Evolutionary conservation across 768 basidiomycete genomes (phyloP).

Genomic region (Psilocybe cubensis): DNA sequence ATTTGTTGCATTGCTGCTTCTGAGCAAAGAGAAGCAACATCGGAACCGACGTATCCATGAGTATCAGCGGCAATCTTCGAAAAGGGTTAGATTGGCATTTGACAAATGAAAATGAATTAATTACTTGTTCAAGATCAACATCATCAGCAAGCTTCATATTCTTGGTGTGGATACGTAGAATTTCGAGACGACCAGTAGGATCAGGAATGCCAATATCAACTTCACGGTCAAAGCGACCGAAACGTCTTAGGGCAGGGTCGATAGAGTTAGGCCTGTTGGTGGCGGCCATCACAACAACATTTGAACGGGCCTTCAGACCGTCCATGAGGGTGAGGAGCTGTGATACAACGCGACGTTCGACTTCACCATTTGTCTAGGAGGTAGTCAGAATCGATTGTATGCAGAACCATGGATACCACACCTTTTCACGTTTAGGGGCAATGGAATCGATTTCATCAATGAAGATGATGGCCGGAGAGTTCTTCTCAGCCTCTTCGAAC

Average conservation of each 20-base stretch:
- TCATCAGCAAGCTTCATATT: constrained; percentile 99
- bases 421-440: constrained; percentile 99
- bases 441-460: constrained; percentile 99
- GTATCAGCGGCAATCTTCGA: constrained; percentile 95
- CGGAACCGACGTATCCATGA: constrained; percentile 99
- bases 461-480: constrained; percentile 99
- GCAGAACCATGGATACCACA: constrained; percentile 39
- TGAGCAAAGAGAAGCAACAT: constrained; percentile 95
- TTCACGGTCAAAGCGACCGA: constrained; percentile 99
- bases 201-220: constrained; percentile 99
- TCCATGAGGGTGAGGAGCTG: constrained; percentile 99
- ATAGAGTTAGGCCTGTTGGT: constrained; percentile 99
- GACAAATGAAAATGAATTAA: constrained; percentile 8
- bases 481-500: constrained; percentile 99
- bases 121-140: constrained; percentile 93
- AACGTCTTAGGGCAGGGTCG: constrained; percentile 97
- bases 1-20: constrained; percentile 99
- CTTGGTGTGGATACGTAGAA: constrained; percentile 99
- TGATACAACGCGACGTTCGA: constrained; percentile 98
- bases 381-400: background rate
- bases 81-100: background rate
- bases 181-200: constrained; percentile 98
- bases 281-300: constrained; percentile 99
- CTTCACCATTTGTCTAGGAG: constrained; percentile 94
- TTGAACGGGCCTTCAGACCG: constrained; percentile 96